Conservation (phyloP, 805 yeast species). For the Wickerhamiella sergipiensis region DNA sequence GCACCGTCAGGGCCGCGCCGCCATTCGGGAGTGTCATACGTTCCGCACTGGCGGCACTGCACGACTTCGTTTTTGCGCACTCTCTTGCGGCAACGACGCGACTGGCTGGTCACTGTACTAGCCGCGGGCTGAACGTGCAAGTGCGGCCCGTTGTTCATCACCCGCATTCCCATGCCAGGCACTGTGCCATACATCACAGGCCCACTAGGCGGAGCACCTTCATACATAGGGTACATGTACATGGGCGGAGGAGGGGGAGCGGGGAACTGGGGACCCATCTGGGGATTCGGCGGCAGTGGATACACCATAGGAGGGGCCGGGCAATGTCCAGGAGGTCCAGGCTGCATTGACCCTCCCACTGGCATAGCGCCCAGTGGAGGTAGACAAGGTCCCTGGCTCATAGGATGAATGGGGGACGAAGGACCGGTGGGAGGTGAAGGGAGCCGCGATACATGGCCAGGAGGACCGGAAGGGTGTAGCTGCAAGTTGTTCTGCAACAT, state of each 20-base stretch:
- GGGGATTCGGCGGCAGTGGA: not conserved
- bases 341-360: too few relatives aligned
- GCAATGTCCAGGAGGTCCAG: not conserved
- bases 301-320: not conserved
- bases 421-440: too few relatives aligned
- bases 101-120: not conserved
- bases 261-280: not conserved
- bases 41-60: conserved; percentile 36
- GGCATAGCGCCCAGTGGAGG: too few relatives aligned
- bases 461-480: too few relatives aligned
- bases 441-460: too few relatives aligned
- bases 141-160: not conserved
- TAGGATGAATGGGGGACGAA: too few relatives aligned
- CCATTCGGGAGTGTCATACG: conserved; percentile 67
- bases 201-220: not conserved
- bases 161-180: not conserved
- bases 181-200: not conserved
- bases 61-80: conserved; percentile 11
- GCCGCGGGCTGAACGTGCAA: not conserved
- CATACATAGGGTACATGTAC: not conserved
- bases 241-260: not conserved
- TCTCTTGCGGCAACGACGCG: not conserved
- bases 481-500: too few relatives aligned
- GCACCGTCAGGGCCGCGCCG: conserved; percentile 69
- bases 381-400: too few relatives aligned